Percentiles rank a stretch among this genome's conserved stretches.
Conservation (phyloP, 192 early-diverging fungal species). For the Coemansia sp. region DNA sequence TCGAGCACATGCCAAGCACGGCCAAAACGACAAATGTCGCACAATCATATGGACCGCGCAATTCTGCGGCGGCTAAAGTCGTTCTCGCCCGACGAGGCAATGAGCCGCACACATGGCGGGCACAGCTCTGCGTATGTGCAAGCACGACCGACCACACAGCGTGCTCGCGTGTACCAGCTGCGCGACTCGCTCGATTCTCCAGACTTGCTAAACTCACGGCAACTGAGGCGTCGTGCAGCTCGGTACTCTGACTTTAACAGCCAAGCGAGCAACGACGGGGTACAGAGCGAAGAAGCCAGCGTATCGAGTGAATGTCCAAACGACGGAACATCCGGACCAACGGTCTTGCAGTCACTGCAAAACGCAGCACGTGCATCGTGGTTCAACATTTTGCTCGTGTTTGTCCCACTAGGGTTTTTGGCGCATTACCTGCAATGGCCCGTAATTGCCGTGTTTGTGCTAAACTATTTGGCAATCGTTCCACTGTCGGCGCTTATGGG, state of each 20-base stretch:
- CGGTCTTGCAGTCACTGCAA: conserved; percentile 27
- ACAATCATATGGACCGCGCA: neutral
- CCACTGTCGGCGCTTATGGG: conserved; percentile 88
- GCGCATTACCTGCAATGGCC: conserved; percentile 65
- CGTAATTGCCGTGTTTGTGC: conserved; percentile 65
- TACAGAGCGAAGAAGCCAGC: neutral
- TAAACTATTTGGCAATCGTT: conserved; percentile 88
- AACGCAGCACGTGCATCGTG: conserved; percentile 53
- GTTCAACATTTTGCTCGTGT: conserved; percentile 70
- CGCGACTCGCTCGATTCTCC: conserved; percentile 23
- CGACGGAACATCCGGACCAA: neutral
- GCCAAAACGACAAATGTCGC: neutral
- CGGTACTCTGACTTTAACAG: conserved; percentile 18
- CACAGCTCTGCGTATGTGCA: neutral
- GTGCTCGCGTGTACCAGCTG: conserved; percentile 3
- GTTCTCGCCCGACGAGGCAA: conserved; percentile 37
- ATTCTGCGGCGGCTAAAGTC: conserved; percentile 5
- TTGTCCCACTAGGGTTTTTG: conserved; percentile 79
- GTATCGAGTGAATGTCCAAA: neutral
- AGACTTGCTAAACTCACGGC: conserved; percentile 47
- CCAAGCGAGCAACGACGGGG: neutral
- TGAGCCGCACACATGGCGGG: neutral
- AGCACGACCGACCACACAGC: conserved; percentile 15
- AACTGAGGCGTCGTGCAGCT: conserved; percentile 40
- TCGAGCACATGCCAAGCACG: neutral